Conservation (phyloP, 129 eudicot genomes). For the Chrysanthemum makinoi region DNA sequence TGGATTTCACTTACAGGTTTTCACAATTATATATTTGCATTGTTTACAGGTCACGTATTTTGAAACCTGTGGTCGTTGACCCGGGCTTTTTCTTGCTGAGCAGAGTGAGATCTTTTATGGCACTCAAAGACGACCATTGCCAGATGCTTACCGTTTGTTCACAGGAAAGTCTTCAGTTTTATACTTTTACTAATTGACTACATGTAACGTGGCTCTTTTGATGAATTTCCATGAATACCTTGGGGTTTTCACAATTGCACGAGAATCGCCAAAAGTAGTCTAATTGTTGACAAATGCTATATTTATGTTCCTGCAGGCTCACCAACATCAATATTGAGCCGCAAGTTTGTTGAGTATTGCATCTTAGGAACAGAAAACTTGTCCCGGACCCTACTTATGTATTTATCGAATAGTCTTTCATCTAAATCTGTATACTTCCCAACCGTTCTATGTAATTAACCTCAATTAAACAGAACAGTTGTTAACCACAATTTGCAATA, state of each 20-base stretch:
- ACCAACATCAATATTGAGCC: constrained; percentile 57
- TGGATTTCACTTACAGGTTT: no score
- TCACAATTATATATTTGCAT: not conserved
- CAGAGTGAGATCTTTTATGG: constrained; percentile 69
- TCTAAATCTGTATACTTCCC: constrained; percentile 78
- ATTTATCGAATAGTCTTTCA: constrained; percentile 74
- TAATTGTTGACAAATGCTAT: constrained; percentile 11
- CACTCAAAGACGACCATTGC: constrained; percentile 68
- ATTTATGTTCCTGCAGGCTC: constrained; percentile 55
- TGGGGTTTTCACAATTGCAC: not conserved
- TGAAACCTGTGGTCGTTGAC: constrained; percentile 89
- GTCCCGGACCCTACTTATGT: constrained; percentile 88
- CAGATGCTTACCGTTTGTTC: constrained; percentile 80
- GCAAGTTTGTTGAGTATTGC: constrained; percentile 75
- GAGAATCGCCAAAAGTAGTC: not conserved
- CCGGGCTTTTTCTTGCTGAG: constrained; percentile 69
- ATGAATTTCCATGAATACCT: no score
- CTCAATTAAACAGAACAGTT: no score
- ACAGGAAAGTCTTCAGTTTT: constrained; percentile 48
- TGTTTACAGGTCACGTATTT: constrained; percentile 52
- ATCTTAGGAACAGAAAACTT: constrained; percentile 82
- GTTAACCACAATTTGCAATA: no score
- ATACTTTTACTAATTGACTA: constrained; percentile 12
- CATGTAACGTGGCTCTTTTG: no score
- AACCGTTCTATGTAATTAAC: constrained; percentile 77